These are phyloP conservation scores for Graphium sp. DNA, from an alignment of 2,329 filamentous ascomycete species.

Conservation along the genomic window DNA sequence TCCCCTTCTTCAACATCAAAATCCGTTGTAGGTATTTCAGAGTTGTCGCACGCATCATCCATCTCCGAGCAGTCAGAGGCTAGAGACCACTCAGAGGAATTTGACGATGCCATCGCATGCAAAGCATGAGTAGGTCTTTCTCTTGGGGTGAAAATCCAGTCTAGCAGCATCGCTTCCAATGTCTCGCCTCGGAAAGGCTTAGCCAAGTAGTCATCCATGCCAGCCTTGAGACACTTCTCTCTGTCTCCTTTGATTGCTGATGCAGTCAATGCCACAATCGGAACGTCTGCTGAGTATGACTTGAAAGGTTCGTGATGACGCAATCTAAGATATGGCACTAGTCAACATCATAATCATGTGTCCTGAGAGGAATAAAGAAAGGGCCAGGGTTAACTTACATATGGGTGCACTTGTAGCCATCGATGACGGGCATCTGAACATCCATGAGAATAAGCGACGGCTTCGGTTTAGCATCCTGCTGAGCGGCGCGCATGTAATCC, in stretches of 20 bases:
- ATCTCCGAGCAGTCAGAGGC: no score
- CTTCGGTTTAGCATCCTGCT: conserved; percentile 29
- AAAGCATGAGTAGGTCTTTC: not conserved
- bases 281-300: conserved; percentile 39
- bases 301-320: conserved; percentile 52
- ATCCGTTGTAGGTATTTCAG: no score
- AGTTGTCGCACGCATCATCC: no score
- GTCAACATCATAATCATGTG: not conserved
- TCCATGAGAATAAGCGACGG: conserved; percentile 70
- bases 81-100: no score
- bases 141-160: conserved; percentile 31
- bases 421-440: conserved; percentile 60
- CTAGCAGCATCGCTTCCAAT: conserved; percentile 54
- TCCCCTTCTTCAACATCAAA: no score
- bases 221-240: conserved; percentile 56
- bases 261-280: conserved; percentile 70
- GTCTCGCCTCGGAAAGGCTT: conserved; percentile 55
- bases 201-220: conserved; percentile 63
- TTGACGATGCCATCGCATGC: not conserved
- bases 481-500: conserved; percentile 47
- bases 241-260: conserved; percentile 62
- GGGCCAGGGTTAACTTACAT: conserved; percentile 14
- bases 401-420: conserved; percentile 64
- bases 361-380: not conserved
- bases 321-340: conserved; percentile 17